Percentiles rank a stretch among this genome's conserved stretches.
phyloP scores from a whole-genome alignment of 2,329 filamentous ascomycete species.

The Fusarium agapanthi region DNA sequence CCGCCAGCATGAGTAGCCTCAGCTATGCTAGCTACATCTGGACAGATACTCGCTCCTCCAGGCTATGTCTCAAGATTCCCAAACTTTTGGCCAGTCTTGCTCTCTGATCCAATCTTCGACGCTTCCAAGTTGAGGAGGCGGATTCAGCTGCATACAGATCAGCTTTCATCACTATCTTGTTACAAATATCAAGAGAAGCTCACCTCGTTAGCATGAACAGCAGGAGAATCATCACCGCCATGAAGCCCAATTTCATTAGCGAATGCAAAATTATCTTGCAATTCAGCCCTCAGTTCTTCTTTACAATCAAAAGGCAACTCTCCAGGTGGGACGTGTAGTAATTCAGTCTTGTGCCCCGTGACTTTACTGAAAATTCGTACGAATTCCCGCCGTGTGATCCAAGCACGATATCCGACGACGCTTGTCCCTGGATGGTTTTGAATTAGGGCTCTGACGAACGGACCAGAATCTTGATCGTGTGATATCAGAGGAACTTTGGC shows the following conservation, averaged over 20 bases:
- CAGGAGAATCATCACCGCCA: neutral
- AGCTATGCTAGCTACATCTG: neutral
- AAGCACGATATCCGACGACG: neutral
- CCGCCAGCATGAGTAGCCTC: neutral
- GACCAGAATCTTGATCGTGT: neutral
- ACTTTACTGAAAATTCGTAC: neutral
- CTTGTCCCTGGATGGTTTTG: neutral
- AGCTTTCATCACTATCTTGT: neutral
- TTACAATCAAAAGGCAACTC: neutral
- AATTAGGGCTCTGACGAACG: neutral
- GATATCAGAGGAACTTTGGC: neutral
- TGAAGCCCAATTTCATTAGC: neutral
- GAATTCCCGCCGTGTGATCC: neutral
- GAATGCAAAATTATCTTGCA: conserved; percentile 2
- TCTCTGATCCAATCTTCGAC: neutral
- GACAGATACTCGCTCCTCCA: neutral
- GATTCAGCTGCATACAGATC: neutral
- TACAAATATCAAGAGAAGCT: neutral
- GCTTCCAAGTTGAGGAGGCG: neutral
- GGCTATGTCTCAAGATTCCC: neutral
- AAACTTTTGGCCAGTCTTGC: neutral
- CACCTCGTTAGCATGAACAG: neutral
- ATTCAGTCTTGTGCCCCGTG: neutral
- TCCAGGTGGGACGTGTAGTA: neutral
- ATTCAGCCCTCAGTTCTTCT: neutral